Evolutionary conservation across 768 basidiomycete species (phyloP), one percentile per base, ranked within the genome.

Genomic region (Pleurotus pulmonarius): DNA sequence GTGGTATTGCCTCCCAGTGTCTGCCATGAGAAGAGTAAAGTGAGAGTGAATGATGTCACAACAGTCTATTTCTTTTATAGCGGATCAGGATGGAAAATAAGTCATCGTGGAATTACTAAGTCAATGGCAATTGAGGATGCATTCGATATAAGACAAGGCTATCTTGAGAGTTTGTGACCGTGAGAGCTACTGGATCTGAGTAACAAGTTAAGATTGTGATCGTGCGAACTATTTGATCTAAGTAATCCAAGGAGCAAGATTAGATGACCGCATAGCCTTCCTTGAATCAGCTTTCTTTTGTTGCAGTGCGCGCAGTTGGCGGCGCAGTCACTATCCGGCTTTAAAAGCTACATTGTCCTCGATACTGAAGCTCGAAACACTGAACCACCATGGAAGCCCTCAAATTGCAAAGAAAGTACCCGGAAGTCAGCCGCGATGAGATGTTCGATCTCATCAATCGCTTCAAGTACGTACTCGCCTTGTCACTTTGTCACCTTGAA

Each of bases 371-470:
- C 13, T 7, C 16, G 11, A 13, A 29, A 40, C 47, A 37, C 44
- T 29, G 41, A 16, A 25, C 60, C 58, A 66, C 67, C 49, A 92
- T 93, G 91, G 87, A 92, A 69, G 87, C 89, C 47, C 75, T 97
- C 60, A 86, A 87, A 71, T 79, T 97, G 12, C 89, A 92, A 68
- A 92, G 88, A 77, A 96, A 95, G 72, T 94, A 88, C 67, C 93
- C 95, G 13, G 88, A 95, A 64, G 86, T 97, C 62, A 78, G 90
- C 41, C 85, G 86, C 66, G 94, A 96, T 78, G 94, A 95, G 75
- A 93, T 98, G 86, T 88, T 94, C 64, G 87, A 92, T 67, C 83
- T 98, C 70, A 86, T 97, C 72, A 93, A 88, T 70, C 84, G 87
- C 58, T 99, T 99, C 88, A 96, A 96, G 96, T 97, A 64, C 63